These are phyloP conservation scores for Lichtheimia hyalospora DNA, from an alignment of 371 early-diverging fungal species.

Conservation along the genomic window DNA sequence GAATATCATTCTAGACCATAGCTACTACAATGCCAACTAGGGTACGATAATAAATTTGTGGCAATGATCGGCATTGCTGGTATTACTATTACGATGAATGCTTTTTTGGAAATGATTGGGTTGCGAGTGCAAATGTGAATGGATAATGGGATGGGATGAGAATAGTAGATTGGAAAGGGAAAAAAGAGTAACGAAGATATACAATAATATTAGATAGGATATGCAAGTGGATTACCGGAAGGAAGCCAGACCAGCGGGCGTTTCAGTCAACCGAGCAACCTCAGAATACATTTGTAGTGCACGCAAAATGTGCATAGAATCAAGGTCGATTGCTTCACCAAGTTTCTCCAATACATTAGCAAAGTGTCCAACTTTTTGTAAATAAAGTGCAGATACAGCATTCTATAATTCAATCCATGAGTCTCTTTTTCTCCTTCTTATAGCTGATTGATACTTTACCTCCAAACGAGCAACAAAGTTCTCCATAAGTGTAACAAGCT, in stretches of 20 bases:
- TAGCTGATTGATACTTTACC: slow-evolving; percentile 7
- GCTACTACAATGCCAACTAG: too few relatives aligned
- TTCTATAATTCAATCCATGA: slow-evolving; percentile 32
- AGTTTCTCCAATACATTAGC: slow-evolving; percentile 57
- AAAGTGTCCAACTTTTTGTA: slow-evolving; percentile 58
- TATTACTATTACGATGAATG: background rate
- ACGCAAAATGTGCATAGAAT: slow-evolving; percentile 58
- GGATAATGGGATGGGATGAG: too few relatives aligned
- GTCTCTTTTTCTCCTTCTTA: background rate
- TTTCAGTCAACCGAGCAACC: slow-evolving; percentile 24
- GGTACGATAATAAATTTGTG: background rate
- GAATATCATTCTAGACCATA: too few relatives aligned
- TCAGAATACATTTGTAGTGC: slow-evolving; percentile 66
- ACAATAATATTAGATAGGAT: too few relatives aligned
- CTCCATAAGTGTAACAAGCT: slow-evolving; percentile 47
- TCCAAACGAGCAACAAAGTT: slow-evolving; percentile 55
- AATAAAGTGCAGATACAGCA: slow-evolving; percentile 57
- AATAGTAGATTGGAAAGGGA: too few relatives aligned
- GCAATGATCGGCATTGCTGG: background rate
- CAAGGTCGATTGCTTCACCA: slow-evolving; percentile 56
- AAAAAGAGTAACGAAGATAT: too few relatives aligned
- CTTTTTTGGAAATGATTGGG: background rate
- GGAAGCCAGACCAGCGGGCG: slow-evolving; percentile 16
- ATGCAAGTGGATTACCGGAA: too few relatives aligned
- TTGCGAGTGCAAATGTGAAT: too few relatives aligned